A percentile compares a stretch with the other conserved stretches of the same genome.
These are phyloP conservation scores for Camellia oleifera DNA, from an alignment of 179 eudicot species.

Conservation along the genomic window DNA sequence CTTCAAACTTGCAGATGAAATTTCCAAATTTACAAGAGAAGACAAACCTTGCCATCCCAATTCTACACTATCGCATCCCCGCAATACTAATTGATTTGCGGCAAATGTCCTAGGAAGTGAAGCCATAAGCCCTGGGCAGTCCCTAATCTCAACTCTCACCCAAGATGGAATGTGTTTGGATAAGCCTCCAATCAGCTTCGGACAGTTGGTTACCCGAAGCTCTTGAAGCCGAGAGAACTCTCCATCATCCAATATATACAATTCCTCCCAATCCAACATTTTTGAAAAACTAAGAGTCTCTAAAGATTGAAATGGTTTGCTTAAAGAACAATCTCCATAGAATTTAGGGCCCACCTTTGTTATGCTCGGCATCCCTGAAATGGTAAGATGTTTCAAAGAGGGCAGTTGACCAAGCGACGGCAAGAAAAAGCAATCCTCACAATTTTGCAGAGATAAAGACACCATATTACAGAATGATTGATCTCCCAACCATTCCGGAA, in stretches of 20 bases:
- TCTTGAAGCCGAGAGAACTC: conserved; percentile 20
- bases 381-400: neutral
- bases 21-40: too few relatives aligned
- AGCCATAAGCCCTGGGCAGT: conserved; percentile 3
- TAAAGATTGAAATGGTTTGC: neutral
- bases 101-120: neutral
- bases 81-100: too few relatives aligned
- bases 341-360: neutral
- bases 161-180: conserved; percentile 17
- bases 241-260: neutral
- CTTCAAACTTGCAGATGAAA: too few relatives aligned
- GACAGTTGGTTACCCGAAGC: neutral
- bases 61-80: too few relatives aligned
- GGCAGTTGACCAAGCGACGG: conserved; percentile 16
- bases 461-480: conserved; percentile 3
- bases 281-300: neutral
- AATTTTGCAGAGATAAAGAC: neutral
- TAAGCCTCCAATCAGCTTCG: conserved; percentile 1
- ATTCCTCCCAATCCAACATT: conserved; percentile 7
- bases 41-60: too few relatives aligned
- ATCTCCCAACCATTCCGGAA: conserved; percentile 17
- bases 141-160: neutral
- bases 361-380: neutral
- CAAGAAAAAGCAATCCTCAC: neutral
- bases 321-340: conserved; percentile 10